phyloP scores from a whole-genome alignment of 2,329 filamentous ascomycete species.

The Ophiocordyceps polyrhachis-furcata region DNA sequence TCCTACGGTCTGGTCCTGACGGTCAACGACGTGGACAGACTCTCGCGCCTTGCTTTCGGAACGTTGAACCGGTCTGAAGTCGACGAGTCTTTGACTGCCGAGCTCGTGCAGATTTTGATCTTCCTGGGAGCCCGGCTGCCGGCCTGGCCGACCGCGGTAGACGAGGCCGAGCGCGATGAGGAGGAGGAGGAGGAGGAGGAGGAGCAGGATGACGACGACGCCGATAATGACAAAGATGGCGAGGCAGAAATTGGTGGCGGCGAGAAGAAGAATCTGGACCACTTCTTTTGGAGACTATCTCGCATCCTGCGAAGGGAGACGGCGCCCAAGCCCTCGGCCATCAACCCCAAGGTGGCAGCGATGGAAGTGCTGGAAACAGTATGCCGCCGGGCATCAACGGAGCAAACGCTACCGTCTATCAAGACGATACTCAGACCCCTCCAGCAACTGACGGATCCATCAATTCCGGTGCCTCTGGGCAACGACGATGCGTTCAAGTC shows the following conservation, averaged over 20 bases:
- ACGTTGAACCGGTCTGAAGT: constrained; percentile 44
- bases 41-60: constrained; percentile 29
- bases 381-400: constrained; percentile 37
- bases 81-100: constrained; percentile 56
- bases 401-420: constrained; percentile 42
- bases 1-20: constrained; percentile 53
- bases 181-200: constrained; percentile 18
- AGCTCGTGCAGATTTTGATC: constrained; percentile 63
- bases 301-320: constrained; percentile 63
- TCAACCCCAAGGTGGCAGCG: constrained; percentile 57
- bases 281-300: constrained; percentile 62
- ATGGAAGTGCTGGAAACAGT: constrained; percentile 58
- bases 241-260: constrained; percentile 25
- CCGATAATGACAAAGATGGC: constrained; percentile 23
- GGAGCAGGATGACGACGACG: constrained; percentile 23
- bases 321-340: constrained; percentile 39
- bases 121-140: constrained; percentile 51
- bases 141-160: constrained; percentile 16
- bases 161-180: constrained; percentile 14
- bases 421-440: constrained; percentile 42
- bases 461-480: constrained; percentile 52
- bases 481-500: constrained; percentile 51
- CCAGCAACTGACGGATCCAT: constrained; percentile 67
- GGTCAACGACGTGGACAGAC: constrained; percentile 42
- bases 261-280: constrained; percentile 33